Base-by-base conservation (phyloP, 225 moss, liverwort and hornwort species). In the Physcomitrium patens region DNA sequence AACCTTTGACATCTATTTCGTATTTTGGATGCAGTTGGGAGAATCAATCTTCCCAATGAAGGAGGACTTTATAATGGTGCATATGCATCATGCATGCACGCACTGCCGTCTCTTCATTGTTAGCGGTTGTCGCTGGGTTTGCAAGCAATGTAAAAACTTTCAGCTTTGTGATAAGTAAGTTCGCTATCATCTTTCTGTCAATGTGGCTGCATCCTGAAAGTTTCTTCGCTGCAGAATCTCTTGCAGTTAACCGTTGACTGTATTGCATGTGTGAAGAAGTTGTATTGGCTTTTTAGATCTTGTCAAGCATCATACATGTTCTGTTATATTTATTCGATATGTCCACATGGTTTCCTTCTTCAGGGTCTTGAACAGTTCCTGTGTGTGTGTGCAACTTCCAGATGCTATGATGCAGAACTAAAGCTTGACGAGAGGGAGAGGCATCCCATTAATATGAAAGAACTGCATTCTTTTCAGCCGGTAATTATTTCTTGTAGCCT, bases 21-120 rank as follows among this genome's bases (percentile, higher is more conserved):
- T 57, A n/a, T 61, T 16, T 57, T 79, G 26, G 45, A 62, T 85
- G 83, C 91, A 97, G 97, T 92, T 97, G 56, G 94, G 97, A 59
- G 97, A 97, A 74, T 97, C 97, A 27, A 97, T 97, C 76, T 86
- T 94, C 47, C 97, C 97, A 15, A 97, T 97, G 97, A 97, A 97
- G 81, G 97, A 97, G 84, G 97, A 97, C 80, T 97, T 97, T 53
- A 97, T 97, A 41, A 97, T 97, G 97, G 97, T 97, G 66, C 97
- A 97, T 86, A 91, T 97, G 93, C 93, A 97, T 76, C 87, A 89
- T 74, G 88, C 91, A 49, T 97, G 97, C 86, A 83, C 92, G 48
- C 94, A 97, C 82, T 97, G 97, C 78, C 90, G 94, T 61, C 74
- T 76, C 10, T 97, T 97, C 73, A 94, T 97, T 71, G 84, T 90